Percentiles rank a stretch among this genome's conserved stretches.
phyloP scores from a whole-genome alignment of 2,329 filamentous ascomycete genomes.

The Macrophomina pseudophaseolina region DNA sequence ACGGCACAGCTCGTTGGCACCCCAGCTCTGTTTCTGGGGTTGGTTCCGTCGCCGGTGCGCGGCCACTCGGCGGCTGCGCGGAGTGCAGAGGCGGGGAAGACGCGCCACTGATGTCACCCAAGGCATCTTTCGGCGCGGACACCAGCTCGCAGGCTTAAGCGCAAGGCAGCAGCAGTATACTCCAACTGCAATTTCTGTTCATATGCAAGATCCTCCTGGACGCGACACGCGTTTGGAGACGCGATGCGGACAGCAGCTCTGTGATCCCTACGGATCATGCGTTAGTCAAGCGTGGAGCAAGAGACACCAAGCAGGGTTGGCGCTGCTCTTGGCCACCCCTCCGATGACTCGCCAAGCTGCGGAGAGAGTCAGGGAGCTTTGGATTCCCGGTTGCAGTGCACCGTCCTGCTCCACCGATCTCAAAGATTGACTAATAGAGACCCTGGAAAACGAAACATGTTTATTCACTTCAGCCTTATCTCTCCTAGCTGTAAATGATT shows the following conservation, averaged over 20 bases:
- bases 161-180: not conserved
- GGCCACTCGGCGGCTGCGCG: not conserved
- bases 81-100: slow-evolving; percentile 4
- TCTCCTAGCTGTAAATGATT: not conserved
- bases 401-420: not conserved
- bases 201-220: too few species aligned
- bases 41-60: not conserved
- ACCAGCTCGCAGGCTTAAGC: not conserved
- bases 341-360: slow-evolving; percentile 17
- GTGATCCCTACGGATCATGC: slow-evolving; percentile 4
- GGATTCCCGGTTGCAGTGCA: not conserved
- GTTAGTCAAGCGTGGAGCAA: not conserved
- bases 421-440: not conserved
- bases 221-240: not conserved
- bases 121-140: not conserved
- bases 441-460: not conserved
- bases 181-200: too few species aligned
- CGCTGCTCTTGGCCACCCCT: not conserved
- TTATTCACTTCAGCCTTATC: not conserved
- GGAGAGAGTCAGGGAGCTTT: slow-evolving; percentile 2
- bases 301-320: slow-evolving; percentile 13
- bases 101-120: slow-evolving; percentile 17
- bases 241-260: not conserved
- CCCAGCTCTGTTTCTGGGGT: not conserved
- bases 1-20: slow-evolving; percentile 4